phyloP scores from a whole-genome alignment of 352 stramenopile species.

The Pythium myriotylum region DNA sequence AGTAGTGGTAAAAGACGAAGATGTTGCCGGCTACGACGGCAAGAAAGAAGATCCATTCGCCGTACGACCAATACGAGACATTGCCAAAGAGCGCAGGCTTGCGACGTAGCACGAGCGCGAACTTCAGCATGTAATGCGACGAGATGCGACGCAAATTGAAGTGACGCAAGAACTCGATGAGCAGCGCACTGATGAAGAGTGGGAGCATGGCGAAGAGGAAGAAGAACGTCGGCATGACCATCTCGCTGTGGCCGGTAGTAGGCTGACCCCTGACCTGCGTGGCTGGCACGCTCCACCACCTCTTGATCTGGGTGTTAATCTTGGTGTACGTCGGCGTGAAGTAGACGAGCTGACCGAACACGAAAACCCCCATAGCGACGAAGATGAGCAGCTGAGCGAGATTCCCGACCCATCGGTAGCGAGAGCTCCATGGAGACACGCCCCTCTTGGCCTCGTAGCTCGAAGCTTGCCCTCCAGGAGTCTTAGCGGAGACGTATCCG shows the following conservation, averaged over 20 bases:
- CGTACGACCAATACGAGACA: conserved; percentile 33
- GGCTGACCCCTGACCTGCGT: neutral
- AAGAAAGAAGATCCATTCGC: conserved; percentile 44
- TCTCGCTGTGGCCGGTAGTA: conserved; percentile 35
- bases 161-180: conserved; percentile 40
- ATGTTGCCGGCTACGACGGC: conserved; percentile 28
- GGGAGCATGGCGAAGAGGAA: conserved; percentile 42
- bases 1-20: conserved; percentile 24
- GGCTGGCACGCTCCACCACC: conserved; percentile 30
- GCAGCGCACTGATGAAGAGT: conserved; percentile 32
- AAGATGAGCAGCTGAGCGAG: conserved; percentile 34
- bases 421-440: conserved; percentile 12
- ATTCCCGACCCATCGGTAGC: conserved; percentile 22
- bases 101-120: conserved; percentile 40
- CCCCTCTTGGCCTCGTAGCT: conserved; percentile 2
- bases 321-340: conserved; percentile 25
- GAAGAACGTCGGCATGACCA: conserved; percentile 55
- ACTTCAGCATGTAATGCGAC: conserved; percentile 28
- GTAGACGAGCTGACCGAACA: conserved; percentile 34
- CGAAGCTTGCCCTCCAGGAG: neutral
- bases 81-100: conserved; percentile 33
- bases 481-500: conserved; percentile 10
- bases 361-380: conserved; percentile 30
- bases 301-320: neutral
- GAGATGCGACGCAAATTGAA: conserved; percentile 40